phyloP scores from a whole-genome alignment of 352 stramenopile genomes.

The Aphanomyces stellatus region DNA sequence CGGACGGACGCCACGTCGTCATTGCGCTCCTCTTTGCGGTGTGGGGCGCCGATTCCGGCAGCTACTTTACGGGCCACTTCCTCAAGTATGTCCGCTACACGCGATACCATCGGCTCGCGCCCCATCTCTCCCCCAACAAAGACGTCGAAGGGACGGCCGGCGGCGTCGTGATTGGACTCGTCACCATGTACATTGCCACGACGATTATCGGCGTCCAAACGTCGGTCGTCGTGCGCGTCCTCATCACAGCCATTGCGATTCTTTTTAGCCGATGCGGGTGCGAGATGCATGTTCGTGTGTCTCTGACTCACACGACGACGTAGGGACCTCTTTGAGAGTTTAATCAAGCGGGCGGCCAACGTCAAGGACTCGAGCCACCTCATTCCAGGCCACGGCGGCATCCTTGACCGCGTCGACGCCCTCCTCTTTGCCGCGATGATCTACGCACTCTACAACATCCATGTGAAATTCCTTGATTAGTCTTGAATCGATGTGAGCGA shows the following conservation, averaged over 20 bases:
- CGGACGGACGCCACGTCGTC: slow-evolving; percentile 49
- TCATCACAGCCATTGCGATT: slow-evolving; percentile 84
- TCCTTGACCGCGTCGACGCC: slow-evolving; percentile 93
- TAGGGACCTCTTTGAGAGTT: slow-evolving; percentile 91
- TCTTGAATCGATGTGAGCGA: no score
- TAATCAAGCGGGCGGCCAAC: slow-evolving; percentile 91
- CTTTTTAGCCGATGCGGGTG: background rate
- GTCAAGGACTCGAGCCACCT: slow-evolving; percentile 94
- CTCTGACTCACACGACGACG: slow-evolving; percentile 26
- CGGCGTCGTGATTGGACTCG: slow-evolving; percentile 70
- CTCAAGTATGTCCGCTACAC: slow-evolving; percentile 79
- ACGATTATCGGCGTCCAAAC: slow-evolving; percentile 66
- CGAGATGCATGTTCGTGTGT: slow-evolving; percentile 24
- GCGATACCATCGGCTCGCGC: slow-evolving; percentile 72
- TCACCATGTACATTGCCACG: slow-evolving; percentile 77
- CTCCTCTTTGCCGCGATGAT: slow-evolving; percentile 86
- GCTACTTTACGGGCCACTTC: slow-evolving; percentile 89
- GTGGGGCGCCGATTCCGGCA: slow-evolving; percentile 85
- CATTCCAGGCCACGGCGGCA: slow-evolving; percentile 92
- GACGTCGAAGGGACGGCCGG: slow-evolving; percentile 91
- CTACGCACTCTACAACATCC: slow-evolving; percentile 24
- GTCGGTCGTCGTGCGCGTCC: slow-evolving; percentile 59
- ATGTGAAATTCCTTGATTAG: background rate
- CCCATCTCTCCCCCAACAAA: slow-evolving; percentile 91
- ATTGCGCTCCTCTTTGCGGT: slow-evolving; percentile 59